These are phyloP conservation scores for Agastache rugosa DNA, from an alignment of 257 asterid genomes.

Conservation along the genomic window DNA sequence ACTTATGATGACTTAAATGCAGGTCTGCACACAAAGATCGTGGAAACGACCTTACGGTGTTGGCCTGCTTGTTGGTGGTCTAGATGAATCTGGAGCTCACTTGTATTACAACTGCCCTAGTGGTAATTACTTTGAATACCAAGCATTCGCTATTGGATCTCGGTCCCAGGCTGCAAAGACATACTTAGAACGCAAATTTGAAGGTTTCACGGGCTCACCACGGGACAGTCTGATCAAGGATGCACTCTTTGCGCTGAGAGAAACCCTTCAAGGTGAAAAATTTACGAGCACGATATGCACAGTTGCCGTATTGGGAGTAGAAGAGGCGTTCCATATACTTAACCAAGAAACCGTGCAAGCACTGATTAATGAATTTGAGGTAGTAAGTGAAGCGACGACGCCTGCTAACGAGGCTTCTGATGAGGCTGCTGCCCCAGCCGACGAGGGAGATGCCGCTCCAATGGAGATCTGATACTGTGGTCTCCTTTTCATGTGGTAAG, in stretches of 20 bases:
- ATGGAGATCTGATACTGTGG: slow-evolving; percentile 69
- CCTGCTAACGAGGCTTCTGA: slow-evolving; percentile 52
- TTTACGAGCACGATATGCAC: slow-evolving; percentile 87
- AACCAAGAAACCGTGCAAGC: slow-evolving; percentile 74
- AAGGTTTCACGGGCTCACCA: slow-evolving; percentile 66
- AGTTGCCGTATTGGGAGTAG: slow-evolving; percentile 73
- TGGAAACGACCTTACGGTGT: slow-evolving; percentile 99
- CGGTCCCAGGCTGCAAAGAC: slow-evolving; percentile 99
- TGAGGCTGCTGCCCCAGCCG: slow-evolving; percentile 41
- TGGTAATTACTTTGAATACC: slow-evolving; percentile 94
- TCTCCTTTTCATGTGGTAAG: neutral
- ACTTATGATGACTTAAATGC: slow-evolving; percentile 6
- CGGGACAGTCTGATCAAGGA: slow-evolving; percentile 82
- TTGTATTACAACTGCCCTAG: slow-evolving; percentile 98
- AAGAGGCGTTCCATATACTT: slow-evolving; percentile 76
- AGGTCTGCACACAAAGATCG: slow-evolving; percentile 98
- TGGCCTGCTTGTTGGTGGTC: slow-evolving; percentile 92
- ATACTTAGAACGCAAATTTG: slow-evolving; percentile 84
- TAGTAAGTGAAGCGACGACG: slow-evolving; percentile 73
- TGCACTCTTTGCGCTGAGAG: slow-evolving; percentile 93
- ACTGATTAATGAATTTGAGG: slow-evolving; percentile 77
- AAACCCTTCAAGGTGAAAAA: slow-evolving; percentile 92
- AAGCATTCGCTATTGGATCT: slow-evolving; percentile 98
- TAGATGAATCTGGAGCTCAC: slow-evolving; percentile 98
- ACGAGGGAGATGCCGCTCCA: slow-evolving; percentile 61